phyloP scores from a whole-genome alignment of 2,329 filamentous ascomycete species.

The Ophiostoma quercus region DNA sequence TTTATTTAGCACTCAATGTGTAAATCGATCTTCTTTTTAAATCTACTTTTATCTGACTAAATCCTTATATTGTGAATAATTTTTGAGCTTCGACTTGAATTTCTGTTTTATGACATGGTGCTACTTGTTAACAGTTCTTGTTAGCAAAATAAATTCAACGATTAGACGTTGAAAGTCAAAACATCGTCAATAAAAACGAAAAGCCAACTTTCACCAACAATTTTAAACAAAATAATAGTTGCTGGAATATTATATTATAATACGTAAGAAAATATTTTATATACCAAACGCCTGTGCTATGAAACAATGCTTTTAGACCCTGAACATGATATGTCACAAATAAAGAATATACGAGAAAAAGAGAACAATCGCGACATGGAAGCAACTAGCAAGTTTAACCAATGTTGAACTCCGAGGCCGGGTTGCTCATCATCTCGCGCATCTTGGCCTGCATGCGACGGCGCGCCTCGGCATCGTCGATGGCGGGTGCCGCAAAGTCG shows the following conservation, averaged over 20 bases:
- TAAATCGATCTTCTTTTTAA: no score
- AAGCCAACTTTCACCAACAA: no score
- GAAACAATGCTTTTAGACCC: conserved; percentile 19
- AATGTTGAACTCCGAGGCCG: conserved; percentile 30
- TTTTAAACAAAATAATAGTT: not conserved
- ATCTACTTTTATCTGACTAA: no score
- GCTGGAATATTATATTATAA: not conserved
- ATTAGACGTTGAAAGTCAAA: no score
- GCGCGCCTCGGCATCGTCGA: conserved; percentile 53
- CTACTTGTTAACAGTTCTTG: no score
- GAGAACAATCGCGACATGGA: not conserved
- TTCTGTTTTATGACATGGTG: no score
- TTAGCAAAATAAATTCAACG: no score
- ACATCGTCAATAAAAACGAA: no score
- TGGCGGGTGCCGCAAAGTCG: conserved; percentile 32
- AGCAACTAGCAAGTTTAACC: conserved; percentile 19
- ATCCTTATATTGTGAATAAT: no score
- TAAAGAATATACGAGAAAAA: not conserved
- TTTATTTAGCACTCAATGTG: no score
- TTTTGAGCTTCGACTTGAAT: no score
- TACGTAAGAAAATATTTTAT: not conserved
- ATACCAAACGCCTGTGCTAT: conserved; percentile 15
- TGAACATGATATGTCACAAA: conserved; percentile 16
- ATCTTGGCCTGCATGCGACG: conserved; percentile 45
- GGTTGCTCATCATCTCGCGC: conserved; percentile 28